Percentiles rank a stretch among this genome's conserved stretches.
These are phyloP conservation scores for Monosporozyma siamensis DNA, from an alignment of 805 yeast genomes.

Conservation along the genomic window DNA sequence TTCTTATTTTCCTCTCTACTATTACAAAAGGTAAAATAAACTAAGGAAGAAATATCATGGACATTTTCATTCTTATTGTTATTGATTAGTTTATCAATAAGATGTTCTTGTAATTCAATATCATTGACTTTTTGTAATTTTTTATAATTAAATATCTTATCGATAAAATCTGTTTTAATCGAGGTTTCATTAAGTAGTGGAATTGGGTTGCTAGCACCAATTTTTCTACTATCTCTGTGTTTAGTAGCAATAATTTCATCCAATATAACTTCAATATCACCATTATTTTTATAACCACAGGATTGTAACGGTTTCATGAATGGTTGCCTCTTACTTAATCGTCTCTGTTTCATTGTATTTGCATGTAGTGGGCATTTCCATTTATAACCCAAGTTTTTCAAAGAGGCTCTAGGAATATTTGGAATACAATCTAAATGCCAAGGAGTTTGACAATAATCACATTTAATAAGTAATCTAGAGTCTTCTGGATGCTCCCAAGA, in stretches of 20 bases:
- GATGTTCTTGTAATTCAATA: conserved; percentile 27
- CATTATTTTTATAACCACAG: conserved; percentile 44
- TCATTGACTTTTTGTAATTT: conserved; percentile 34
- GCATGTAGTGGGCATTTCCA: conserved; percentile 93
- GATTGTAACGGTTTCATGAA: conserved; percentile 46
- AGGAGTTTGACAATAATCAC: conserved; percentile 73
- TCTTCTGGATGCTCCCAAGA: conserved; percentile 33
- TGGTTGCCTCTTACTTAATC: conserved; percentile 44
- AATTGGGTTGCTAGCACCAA: conserved; percentile 12
- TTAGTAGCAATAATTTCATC: conserved; percentile 32
- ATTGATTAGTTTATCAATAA: conserved; percentile 26
- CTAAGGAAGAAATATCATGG: conserved; percentile 18
- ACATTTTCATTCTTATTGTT: conserved; percentile 2
- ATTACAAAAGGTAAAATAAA: conserved; percentile 33
- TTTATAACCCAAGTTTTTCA: conserved; percentile 63
- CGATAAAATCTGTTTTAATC: conserved; percentile 23
- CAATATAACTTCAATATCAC: conserved; percentile 47
- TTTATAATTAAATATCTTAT: conserved; percentile 24
- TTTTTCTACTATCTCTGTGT: conserved; percentile 4
- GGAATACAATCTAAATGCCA: conserved; percentile 86
- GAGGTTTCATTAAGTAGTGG: conserved; percentile 20
- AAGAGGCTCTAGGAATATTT: conserved; percentile 60
- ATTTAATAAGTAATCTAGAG: conserved; percentile 50
- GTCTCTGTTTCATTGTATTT: conserved; percentile 20
- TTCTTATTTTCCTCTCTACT: conserved; percentile 21